Evolutionary conservation across 768 basidiomycete species (phyloP), one percentile per base, ranked within the genome.

Genomic region (Lactarius vividus): DNA sequence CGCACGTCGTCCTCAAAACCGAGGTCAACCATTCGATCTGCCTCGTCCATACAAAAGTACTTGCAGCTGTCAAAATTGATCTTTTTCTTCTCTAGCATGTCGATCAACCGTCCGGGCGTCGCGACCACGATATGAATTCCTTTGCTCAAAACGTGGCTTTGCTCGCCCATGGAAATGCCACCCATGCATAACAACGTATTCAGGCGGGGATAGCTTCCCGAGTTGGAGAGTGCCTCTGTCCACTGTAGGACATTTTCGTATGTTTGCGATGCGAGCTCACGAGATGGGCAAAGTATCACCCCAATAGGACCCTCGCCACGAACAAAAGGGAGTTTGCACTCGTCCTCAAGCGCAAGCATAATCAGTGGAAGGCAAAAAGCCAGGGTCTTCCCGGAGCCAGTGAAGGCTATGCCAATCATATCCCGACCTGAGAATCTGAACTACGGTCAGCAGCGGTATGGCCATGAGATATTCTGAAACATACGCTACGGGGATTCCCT

Each of bases 1-100:
- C 97, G 84, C 35, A 99, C 96, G 71, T 99, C 97, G 67, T 99
- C 97, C 77, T 99, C 97, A 73, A 99, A 99, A 0, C 97, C 97
- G 74, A 98, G 81, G 74, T 99, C 97, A 66, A 99, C 95, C 97
- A 99, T 99, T 65, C 97, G 82, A 78, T 99, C 97, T 0, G 97
- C 97, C 78, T 99, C 97, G 77, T 99, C 97, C 94, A 99, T 95
- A 74, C 96, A 98, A 13, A 99, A 79, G 74, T 87, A 97, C 80
- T 94, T 95, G 88, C 96, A 98, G 69, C 88, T 89, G 67, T 91
- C 90, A 74, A 98, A 90, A 6, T 89, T 93, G 72, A 99, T 92
- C 69, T 88, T 84, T 76, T 86, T 92, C 82, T 98, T 98, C 77
- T 97, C 95, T 69, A 99, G 78, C 94, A 99, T 96, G 77, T 99